Evolutionary conservation across 768 basidiomycete genomes (phyloP).

Genomic region (Cystobasidium ongulense): DNA sequence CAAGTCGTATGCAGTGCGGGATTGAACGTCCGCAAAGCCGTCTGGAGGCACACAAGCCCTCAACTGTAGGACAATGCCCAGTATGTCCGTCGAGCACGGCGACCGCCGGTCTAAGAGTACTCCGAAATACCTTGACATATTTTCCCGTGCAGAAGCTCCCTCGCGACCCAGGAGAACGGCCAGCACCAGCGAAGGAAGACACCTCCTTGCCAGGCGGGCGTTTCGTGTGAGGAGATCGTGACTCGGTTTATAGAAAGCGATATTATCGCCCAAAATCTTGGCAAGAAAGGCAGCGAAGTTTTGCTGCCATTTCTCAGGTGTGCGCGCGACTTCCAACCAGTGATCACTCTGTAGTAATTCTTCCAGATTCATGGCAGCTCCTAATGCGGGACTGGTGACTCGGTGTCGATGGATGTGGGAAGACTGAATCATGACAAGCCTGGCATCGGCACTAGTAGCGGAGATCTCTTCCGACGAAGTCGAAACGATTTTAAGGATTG

Average conservation of each 20-base stretch:
- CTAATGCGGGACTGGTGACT: neutral
- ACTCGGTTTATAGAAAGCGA: slow-evolving; percentile 65
- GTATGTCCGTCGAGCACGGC: neutral
- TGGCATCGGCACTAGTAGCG: neutral
- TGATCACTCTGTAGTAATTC: neutral
- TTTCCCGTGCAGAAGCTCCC: neutral
- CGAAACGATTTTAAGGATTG: neutral
- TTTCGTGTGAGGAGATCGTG: slow-evolving; percentile 55
- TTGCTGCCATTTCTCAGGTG: slow-evolving; percentile 23
- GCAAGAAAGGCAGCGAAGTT: slow-evolving; percentile 31
- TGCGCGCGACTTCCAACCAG: neutral
- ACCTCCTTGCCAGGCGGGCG: slow-evolving; percentile 55
- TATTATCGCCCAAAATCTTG: slow-evolving; percentile 29
- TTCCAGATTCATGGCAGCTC: neutral
- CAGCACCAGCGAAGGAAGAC: slow-evolving; percentile 70
- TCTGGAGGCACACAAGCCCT: neutral
- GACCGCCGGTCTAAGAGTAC: slow-evolving; percentile 48
- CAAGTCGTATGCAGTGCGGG: slow-evolving; percentile 49
- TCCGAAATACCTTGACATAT: slow-evolving; percentile 55
- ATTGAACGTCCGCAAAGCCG: slow-evolving; percentile 46
- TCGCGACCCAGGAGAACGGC: slow-evolving; percentile 50
- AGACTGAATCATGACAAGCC: neutral
- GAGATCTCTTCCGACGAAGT: neutral
- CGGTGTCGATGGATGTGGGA: neutral
- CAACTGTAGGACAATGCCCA: neutral